Base-by-base conservation (phyloP, 495 filamentous ascomycete genomes). In the Cenococcum geophilum region DNA sequence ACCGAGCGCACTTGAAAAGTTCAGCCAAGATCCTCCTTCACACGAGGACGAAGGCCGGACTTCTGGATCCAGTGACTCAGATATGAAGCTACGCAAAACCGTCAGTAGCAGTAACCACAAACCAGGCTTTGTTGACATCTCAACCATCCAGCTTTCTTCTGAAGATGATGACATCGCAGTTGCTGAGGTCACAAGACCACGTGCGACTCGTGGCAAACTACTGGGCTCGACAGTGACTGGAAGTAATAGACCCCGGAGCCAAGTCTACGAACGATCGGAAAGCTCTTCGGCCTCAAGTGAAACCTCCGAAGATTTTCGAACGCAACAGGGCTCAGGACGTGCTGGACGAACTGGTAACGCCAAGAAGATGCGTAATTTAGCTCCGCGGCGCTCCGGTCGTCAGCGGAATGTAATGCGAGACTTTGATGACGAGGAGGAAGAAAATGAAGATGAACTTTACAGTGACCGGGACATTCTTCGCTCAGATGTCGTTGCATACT, bases 61-160 rank as follows among this genome's bases (percentile, higher is more conserved):
- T 1, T 49, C 37, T 6, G 49, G 36, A 21, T 25, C 21, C n/a
- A 57, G 54, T 10, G 32, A 35, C 8, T 37, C 12, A 58, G 47
- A 63, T 16, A 66, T 68, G 68, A 43, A 50, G 45, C 51, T 57
- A 14, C 65, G 69, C 27, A 32, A 32, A 32, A 1, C 56, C 55
- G 9, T 57, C 51, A 10, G 50, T 50, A 5, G 63, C 10, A 37
- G 60, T 42, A 58, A 64, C 21, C 53, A 58, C 9, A 45, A 61
- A 0, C 18, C 65, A 20, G 70, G 65, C 34, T 70, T 70, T 25
- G 63, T 72, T 11, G 66, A 70, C 56, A 69, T 71, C 21, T 54
- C 69, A 0, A 63, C 67, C 20, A 45, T 71, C 21, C 57, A 72
- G 22, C 45, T 65, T 9, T 63, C 66, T 2, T 67, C 65, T 42